These are phyloP conservation scores for Diplodia seriata DNA, from an alignment of 2,329 filamentous ascomycete species.

Conservation along the genomic window DNA sequence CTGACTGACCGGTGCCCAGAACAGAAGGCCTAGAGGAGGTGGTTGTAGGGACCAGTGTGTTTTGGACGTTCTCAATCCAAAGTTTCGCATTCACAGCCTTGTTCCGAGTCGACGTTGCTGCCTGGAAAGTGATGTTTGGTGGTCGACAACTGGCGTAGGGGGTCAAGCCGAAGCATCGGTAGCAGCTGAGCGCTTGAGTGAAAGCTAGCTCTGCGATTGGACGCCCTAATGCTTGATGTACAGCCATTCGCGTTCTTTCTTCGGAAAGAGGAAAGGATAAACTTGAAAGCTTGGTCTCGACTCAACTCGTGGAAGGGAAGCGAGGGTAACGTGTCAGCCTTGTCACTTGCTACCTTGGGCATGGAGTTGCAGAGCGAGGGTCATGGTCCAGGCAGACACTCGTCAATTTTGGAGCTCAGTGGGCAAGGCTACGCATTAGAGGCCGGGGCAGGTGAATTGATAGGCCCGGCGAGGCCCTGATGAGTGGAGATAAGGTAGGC, in stretches of 20 bases:
- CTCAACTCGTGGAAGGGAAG: not conserved
- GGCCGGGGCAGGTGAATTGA: not conserved
- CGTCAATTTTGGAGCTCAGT: not conserved
- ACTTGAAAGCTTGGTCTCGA: not conserved
- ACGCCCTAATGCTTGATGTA: not conserved
- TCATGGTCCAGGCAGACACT: too few species aligned
- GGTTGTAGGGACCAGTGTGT: not conserved
- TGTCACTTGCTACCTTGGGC: not conserved
- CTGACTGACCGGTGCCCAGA: not conserved
- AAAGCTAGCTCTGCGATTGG: not conserved
- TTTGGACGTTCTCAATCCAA: not conserved
- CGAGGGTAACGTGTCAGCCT: not conserved
- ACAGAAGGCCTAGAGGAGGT: not conserved
- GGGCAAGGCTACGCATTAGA: not conserved
- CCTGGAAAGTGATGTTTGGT: not conserved
- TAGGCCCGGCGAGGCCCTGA: not conserved
- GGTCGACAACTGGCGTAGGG: not conserved
- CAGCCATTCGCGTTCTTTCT: not conserved
- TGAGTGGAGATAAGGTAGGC: conserved; percentile 1
- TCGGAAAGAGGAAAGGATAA: not conserved
- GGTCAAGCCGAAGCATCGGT: not conserved
- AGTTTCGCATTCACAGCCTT: not conserved
- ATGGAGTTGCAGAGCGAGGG: not conserved
- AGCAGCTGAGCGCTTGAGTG: not conserved
- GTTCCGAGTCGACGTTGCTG: not conserved